Conservation (phyloP, 148 eudicot genomes). For the Rhododendron mucronatum region DNA sequence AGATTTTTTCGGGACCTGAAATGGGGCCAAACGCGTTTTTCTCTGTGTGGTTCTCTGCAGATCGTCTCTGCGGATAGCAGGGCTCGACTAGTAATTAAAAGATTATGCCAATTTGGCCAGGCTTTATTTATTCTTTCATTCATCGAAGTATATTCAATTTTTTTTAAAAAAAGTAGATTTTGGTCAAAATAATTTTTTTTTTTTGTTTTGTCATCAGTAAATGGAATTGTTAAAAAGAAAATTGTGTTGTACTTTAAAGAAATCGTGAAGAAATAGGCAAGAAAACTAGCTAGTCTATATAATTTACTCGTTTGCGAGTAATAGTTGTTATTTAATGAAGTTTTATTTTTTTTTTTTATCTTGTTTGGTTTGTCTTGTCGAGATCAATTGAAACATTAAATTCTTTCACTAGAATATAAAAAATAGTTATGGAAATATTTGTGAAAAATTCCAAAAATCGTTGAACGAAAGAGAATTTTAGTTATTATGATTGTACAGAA, state of each 20-base stretch:
- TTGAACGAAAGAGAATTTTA: background rate
- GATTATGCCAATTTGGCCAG: background rate
- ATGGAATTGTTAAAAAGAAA: background rate
- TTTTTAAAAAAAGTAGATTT: background rate
- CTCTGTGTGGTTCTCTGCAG: no score
- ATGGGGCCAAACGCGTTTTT: no score
- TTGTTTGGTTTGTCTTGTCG: background rate
- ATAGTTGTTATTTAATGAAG: no score
- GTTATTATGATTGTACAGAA: background rate
- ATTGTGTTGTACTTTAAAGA: background rate
- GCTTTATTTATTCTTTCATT: background rate
- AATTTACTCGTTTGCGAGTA: background rate
- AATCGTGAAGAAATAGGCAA: background rate
- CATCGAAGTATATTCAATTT: background rate
- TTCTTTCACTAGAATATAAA: background rate
- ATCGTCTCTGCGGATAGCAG: no score
- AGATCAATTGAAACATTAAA: background rate
- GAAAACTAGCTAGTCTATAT: background rate
- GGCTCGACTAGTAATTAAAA: background rate
- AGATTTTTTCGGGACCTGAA: no score
- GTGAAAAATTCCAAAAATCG: background rate
- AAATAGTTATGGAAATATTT: background rate
- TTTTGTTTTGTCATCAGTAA: background rate
- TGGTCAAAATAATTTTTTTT: background rate
- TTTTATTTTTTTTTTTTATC: no score